phyloP scores from a whole-genome alignment of 345 rosid species.

The Eutrema yunnanense region DNA sequence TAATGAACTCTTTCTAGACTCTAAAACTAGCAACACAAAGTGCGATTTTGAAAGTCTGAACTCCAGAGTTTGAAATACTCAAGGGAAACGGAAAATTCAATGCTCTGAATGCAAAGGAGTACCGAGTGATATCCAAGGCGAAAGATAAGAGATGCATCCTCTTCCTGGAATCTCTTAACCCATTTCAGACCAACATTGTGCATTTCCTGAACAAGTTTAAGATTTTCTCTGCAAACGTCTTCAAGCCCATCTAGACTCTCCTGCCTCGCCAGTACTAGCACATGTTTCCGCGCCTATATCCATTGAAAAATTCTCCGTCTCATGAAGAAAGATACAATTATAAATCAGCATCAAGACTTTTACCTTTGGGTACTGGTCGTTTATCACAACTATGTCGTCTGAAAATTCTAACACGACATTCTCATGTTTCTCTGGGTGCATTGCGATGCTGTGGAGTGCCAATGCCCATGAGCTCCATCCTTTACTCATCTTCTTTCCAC shows the following conservation, averaged over 20 bases:
- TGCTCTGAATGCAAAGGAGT: constrained; percentile 14
- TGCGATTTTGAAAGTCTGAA: background rate
- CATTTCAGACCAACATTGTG: constrained; percentile 73
- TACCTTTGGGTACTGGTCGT: constrained; percentile 88
- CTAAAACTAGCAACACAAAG: background rate
- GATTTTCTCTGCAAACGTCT: constrained; percentile 62
- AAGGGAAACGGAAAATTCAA: background rate
- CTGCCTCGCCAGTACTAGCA: constrained; percentile 57
- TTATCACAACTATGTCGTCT: constrained; percentile 59
- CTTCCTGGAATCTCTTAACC: constrained; percentile 57
- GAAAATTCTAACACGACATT: constrained; percentile 51
- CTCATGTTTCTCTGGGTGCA: constrained; percentile 68
- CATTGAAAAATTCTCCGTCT: background rate
- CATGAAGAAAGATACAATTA: background rate
- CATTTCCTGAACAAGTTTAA: constrained; percentile 51
- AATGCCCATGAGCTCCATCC: constrained; percentile 77
- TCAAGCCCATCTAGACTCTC: constrained; percentile 60
- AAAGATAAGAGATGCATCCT: constrained; percentile 65
- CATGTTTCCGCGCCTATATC: constrained; percentile 65
- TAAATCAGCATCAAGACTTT: background rate
- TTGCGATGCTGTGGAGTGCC: constrained; percentile 62
- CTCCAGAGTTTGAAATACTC: too few relatives aligned
- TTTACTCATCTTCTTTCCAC: constrained; percentile 32
- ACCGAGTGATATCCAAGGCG: constrained; percentile 97
- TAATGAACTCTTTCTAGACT: background rate